Evolutionary conservation across 306 rosid genomes (phyloP).

Genomic region (Cyamopsis tetragonoloba): DNA sequence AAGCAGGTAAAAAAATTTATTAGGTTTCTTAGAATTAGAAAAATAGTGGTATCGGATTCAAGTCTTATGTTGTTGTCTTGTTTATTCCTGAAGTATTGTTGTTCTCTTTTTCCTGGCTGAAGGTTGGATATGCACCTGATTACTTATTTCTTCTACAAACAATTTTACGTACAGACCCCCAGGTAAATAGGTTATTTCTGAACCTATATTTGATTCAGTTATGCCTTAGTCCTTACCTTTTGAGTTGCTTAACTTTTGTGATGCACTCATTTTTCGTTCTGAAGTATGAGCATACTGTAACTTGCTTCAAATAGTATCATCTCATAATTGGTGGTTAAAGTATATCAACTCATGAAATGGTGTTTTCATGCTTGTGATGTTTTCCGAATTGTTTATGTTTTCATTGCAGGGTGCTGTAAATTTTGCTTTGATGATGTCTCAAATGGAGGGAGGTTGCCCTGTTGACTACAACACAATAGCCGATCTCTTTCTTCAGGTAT

Average conservation of each 20-base stretch:
- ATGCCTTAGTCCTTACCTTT: background rate
- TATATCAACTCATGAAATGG: slow-evolving; percentile 22
- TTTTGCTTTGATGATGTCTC: slow-evolving; percentile 97
- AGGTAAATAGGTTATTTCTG: slow-evolving; percentile 43
- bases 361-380: slow-evolving; percentile 14
- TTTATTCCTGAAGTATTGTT: background rate
- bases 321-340: slow-evolving; percentile 3
- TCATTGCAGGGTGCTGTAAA: slow-evolving; percentile 83
- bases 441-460: slow-evolving; percentile 99
- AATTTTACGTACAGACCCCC: slow-evolving; percentile 84
- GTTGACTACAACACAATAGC: slow-evolving; percentile 91
- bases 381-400: background rate
- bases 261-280: slow-evolving; percentile 15
- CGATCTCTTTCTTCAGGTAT: slow-evolving; percentile 95
- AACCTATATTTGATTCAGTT: background rate
- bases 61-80: background rate
- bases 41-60: background rate
- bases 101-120: slow-evolving; percentile 26
- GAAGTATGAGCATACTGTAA: background rate
- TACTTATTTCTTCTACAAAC: slow-evolving; percentile 89
- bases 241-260: slow-evolving; percentile 20
- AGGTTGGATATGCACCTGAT: slow-evolving; percentile 98
- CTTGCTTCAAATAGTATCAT: slow-evolving; percentile 18
- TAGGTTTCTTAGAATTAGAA: background rate
- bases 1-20: slow-evolving; percentile 58